phyloP scores from a whole-genome alignment of 345 rosid genomes.

The Noccaea caerulescens region DNA sequence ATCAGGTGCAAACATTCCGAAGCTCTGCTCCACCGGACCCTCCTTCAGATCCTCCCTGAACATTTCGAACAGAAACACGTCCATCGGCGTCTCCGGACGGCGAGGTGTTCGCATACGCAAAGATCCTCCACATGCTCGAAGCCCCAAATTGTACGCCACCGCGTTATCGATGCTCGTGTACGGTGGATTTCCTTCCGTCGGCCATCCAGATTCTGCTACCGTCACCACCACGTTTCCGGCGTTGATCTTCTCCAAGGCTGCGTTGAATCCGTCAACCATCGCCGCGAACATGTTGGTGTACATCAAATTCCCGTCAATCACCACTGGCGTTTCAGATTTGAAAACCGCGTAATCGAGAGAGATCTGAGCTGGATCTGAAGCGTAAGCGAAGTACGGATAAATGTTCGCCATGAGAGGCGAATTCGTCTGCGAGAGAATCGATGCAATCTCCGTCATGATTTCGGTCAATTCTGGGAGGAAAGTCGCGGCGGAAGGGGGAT shows the following conservation, averaged over 20 bases:
- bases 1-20: conserved; percentile 37
- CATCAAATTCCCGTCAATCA: conserved; percentile 33
- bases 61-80: conserved; percentile 36
- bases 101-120: conserved; percentile 36
- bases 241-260: conserved; percentile 38
- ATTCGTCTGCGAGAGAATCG: conserved; percentile 16
- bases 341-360: conserved; percentile 44
- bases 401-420: conserved; percentile 47
- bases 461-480: conserved; percentile 25
- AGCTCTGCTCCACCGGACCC: conserved; percentile 37
- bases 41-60: conserved; percentile 42
- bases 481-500: conserved; percentile 46
- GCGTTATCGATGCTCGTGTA: conserved; percentile 32
- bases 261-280: conserved; percentile 43
- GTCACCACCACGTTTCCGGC: conserved; percentile 23
- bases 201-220: conserved; percentile 40
- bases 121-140: not conserved
- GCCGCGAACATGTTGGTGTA: conserved; percentile 49
- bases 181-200: conserved; percentile 22
- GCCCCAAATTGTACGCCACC: conserved; percentile 19
- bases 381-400: conserved; percentile 55
- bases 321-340: conserved; percentile 9
- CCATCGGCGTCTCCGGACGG: conserved; percentile 21
- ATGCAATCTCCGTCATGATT: conserved; percentile 31
- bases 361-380: conserved; percentile 38